Base-by-base conservation (phyloP, 495 filamentous ascomycete species). In the Aspergillus leporis region DNA sequence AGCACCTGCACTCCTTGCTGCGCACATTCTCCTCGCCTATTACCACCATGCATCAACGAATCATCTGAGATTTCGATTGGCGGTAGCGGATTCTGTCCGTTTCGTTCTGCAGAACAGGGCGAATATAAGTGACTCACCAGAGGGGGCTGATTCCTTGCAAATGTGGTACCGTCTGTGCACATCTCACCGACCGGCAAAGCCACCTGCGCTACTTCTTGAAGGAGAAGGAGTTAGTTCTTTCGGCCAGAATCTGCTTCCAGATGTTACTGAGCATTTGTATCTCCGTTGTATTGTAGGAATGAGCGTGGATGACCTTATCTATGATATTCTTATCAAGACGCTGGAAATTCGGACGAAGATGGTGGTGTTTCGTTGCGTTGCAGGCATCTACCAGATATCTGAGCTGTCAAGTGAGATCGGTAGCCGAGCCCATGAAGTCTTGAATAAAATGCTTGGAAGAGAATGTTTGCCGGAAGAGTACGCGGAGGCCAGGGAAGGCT, bases 121-220 rank as follows among this genome's bases (percentile, higher is more conserved):
- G 18, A 21, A 12, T 4, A 45, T 64, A 3, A 34, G 32, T 2
- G 21, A 36, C 41, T 56, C 61, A 10, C 6, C 30, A 0, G 41
- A 49, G 18, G 61, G 61, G 4, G 7, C 19, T 12, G 41, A 46
- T 21, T 45, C 46, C 8, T 48, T 64, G 14, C 61, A 64, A 50
- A 58, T 64, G 58, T 64, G 62, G 62, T 61, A 60, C 48, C 62
- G 62, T 38, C 45, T 64, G 9, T 64, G 62, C 38, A 50, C 52
- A 28, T 64, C 62, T 4, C 62, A 64, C 45, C 28, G 62, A 43
- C 54, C 52, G 22, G 28, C 58, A 10, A 64, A 64, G 23, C 55
- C 62, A 25, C 62, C 62, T 21, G 54, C 62, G 1, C 16, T 64
- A 21, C 49, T 58, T 13, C 58, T 64, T 1, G 62, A 64, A 58